Conservation (phyloP, 352 stramenopile genomes). For the Globisporangium uncinulatum region DNA sequence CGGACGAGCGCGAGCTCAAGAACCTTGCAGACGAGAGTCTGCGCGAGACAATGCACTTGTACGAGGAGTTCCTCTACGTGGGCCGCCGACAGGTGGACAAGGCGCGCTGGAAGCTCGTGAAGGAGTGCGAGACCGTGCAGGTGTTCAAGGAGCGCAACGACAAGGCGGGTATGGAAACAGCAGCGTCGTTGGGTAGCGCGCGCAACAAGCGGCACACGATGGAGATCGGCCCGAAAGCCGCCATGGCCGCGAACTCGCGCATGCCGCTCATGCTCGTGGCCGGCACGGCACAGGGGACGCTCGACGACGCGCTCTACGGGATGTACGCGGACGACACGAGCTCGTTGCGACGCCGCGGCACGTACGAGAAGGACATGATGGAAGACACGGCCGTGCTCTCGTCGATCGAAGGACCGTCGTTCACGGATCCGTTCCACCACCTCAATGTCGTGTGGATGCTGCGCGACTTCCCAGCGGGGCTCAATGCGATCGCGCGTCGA, state of each 20-base stretch:
- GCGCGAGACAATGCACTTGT: conserved; percentile 27
- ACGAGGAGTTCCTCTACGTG: conserved; percentile 34
- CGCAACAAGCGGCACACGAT: conserved; percentile 12
- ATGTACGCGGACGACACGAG: conserved; percentile 30
- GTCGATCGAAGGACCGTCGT: conserved; percentile 33
- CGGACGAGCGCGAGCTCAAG: conserved; percentile 27
- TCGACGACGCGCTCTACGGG: conserved; percentile 55
- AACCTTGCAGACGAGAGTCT: conserved; percentile 27
- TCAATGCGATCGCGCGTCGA: conserved; percentile 27
- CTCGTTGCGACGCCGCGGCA: conserved; percentile 22
- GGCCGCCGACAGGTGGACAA: conserved; percentile 19
- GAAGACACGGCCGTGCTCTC: conserved; percentile 43
- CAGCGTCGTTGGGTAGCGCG: neutral
- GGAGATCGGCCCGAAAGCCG: conserved; percentile 39
- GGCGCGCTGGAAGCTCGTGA: conserved; percentile 28
- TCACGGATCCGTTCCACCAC: conserved; percentile 51
- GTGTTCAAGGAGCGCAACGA: conserved; percentile 29
- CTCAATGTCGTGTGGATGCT: conserved; percentile 39
- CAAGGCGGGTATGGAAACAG: no score
- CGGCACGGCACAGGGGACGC: conserved; percentile 27
- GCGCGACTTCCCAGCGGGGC: conserved; percentile 20
- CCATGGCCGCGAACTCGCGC: conserved; percentile 34
- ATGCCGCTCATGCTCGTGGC: conserved; percentile 26
- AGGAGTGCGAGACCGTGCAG: conserved; percentile 22
- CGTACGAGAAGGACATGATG: conserved; percentile 42